phyloP scores from a whole-genome alignment of 257 asterid genomes.

The Paraleonurus japonicus region DNA sequence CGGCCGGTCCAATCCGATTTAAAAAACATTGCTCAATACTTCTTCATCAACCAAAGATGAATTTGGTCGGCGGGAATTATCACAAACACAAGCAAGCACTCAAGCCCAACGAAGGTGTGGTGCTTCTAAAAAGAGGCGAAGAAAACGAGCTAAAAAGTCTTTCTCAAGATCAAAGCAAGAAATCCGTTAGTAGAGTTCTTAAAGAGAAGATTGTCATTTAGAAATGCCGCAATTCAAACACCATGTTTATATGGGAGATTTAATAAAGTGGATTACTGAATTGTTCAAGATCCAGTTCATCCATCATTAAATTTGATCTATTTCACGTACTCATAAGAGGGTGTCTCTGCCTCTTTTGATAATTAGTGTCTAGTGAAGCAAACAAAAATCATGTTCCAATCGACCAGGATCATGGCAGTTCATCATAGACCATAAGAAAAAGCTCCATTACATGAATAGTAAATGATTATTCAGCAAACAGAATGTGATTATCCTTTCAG shows the following conservation, averaged over 20 bases:
- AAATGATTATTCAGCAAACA: neutral
- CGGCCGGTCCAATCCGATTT: too few species aligned
- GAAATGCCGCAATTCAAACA: neutral
- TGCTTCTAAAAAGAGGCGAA: neutral
- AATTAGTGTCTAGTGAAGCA: neutral
- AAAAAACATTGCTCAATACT: too few species aligned
- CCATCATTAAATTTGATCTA: too few species aligned
- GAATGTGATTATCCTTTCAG: neutral
- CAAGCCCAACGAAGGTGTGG: too few species aligned
- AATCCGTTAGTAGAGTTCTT: neutral
- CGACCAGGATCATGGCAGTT: neutral
- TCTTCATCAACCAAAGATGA: neutral
- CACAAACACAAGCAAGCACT: neutral
- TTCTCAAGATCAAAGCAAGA: neutral
- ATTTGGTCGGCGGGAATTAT: neutral
- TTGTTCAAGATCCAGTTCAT: too few species aligned
- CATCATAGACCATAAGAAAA: neutral
- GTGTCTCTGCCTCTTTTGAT: too few species aligned
- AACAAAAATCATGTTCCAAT: neutral
- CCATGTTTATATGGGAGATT: too few species aligned
- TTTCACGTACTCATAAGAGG: too few species aligned
- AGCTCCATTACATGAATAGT: neutral
- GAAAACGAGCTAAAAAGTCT: neutral
- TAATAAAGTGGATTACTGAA: too few species aligned
- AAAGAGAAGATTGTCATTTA: neutral